These are phyloP conservation scores for Globisporangium recalcitrans DNA, from an alignment of 352 stramenopile species.

Conservation along the genomic window DNA sequence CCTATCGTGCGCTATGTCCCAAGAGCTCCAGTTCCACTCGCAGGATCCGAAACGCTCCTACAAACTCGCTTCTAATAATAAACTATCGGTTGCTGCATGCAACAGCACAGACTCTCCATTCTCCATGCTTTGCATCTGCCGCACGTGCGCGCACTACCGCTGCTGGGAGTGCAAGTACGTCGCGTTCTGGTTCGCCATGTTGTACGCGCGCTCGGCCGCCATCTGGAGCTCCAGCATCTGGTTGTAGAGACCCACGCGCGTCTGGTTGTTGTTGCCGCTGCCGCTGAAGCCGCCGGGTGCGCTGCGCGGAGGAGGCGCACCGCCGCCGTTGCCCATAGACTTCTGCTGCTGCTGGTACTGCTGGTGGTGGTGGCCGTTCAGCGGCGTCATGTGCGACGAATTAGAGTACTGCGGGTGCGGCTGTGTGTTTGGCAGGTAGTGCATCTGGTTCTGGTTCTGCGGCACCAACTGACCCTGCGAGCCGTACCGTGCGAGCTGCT, in stretches of 20 bases:
- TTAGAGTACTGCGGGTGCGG: constrained; percentile 17
- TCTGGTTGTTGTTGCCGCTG: constrained; percentile 13
- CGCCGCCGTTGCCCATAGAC: not conserved
- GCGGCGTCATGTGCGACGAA: constrained; percentile 8
- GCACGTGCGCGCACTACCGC: constrained; percentile 4
- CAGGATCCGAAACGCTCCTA: not conserved
- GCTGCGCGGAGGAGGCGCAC: not conserved
- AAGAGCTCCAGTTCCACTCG: not conserved
- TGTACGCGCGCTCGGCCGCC: constrained; percentile 58
- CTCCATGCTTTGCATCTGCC: not conserved
- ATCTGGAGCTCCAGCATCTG: constrained; percentile 76
- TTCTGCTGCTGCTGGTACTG: constrained; percentile 24
- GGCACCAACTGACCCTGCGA: constrained; percentile 14
- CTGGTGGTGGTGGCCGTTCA: constrained; percentile 13
- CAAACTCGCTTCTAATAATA: not conserved
- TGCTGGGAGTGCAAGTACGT: constrained; percentile 39
- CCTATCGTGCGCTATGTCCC: not conserved
- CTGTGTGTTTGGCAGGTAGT: constrained; percentile 28
- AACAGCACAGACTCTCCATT: not conserved
- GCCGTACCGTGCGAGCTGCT: constrained; percentile 13
- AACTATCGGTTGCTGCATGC: not conserved
- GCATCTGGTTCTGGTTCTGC: constrained; percentile 13
- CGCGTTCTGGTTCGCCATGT: constrained; percentile 69
- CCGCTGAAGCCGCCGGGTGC: not conserved
- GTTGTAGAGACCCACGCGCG: constrained; percentile 60